Conservation (phyloP, 2,329 filamentous ascomycete species). For the Ambrosiella beaveri region DNA sequence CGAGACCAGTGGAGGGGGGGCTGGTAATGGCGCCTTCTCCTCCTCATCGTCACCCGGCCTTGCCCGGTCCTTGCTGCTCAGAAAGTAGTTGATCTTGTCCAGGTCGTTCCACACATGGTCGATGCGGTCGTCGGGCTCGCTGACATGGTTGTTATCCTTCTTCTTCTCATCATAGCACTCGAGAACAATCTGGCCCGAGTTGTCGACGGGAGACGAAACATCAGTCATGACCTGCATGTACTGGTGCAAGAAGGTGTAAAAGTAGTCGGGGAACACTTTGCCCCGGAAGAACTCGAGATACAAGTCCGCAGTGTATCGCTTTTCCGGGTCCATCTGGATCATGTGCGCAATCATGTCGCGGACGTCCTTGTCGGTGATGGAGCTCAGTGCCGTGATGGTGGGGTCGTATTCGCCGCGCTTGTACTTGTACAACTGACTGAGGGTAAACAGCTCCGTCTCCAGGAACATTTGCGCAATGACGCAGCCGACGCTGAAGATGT, state of each 20-base stretch:
- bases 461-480: conserved; percentile 94
- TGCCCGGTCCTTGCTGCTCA: conserved; percentile 29
- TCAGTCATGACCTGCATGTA: conserved; percentile 96
- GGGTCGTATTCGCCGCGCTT: conserved; percentile 85
- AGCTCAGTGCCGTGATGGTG: conserved; percentile 58
- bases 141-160: conserved; percentile 40
- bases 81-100: conserved; percentile 91
- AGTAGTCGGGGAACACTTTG: conserved; percentile 90
- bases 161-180: not conserved
- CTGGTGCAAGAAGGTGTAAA: conserved; percentile 92
- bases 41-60: conserved; percentile 10
- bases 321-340: conserved; percentile 87
- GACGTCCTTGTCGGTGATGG: conserved; percentile 75
- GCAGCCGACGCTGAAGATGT: conserved; percentile 91
- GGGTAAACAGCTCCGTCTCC: conserved; percentile 90
- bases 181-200: not conserved
- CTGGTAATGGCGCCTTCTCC: not conserved
- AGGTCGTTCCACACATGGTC: conserved; percentile 87
- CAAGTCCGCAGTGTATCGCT: conserved; percentile 81
- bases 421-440: conserved; percentile 91
- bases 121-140: conserved; percentile 84
- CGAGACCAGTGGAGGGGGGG: not conserved
- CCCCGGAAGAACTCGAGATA: conserved; percentile 83
- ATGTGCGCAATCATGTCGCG: conserved; percentile 84
- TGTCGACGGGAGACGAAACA: conserved; percentile 31